Evolutionary conservation across 176 grass and related monocot species (phyloP), one percentile per base, ranked within the genome.

Genomic region (Cymbopogon citratus): DNA sequence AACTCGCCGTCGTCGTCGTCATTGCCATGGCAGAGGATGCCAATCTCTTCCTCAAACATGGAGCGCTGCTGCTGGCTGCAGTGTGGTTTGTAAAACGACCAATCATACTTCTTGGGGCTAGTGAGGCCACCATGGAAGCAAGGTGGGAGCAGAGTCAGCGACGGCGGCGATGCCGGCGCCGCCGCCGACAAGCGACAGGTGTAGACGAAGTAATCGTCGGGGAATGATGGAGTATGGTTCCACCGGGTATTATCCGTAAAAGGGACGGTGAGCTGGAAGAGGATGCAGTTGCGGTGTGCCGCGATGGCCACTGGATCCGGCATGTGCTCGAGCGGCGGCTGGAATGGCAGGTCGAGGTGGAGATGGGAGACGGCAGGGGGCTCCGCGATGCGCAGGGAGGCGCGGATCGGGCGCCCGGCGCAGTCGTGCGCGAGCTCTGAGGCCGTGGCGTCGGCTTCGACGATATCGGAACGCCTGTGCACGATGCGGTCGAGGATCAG

Each of bases 261-360:
- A 19, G 69, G 81, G 41, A 74, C 70, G 9, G 13, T 8, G 1
- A 26, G 24, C 6, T 38, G 38, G 72, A 57, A 43, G 26, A 84
- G 82, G 26, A 84, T 76, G 72, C 63, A 67, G 73, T 68, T 15
- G 73, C 82, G 11, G 48, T 84, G 82, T 9, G 82, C 62, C 0
- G 73, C 24, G 63, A 84, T 15, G 44, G 41, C 63, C 16, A 0
- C 0, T 16, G 73, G 72, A 6, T 27, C 23, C 1, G 0, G 0
- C 25, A 60, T 1, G 21, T 5, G 8, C 2, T 49, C 0, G 73
- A 35, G 18, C 36, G 59, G 19, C 5, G 74, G 82, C 18, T 25
- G 3, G 12, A 11, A 11, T 0, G 2, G 2, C 3, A 4, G 41
- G 41, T 44, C 11, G 41, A 44, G 41, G 41, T 44, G 13, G 11